Base-by-base conservation (phyloP, 306 rosid species). In the Pyrus pyrifolia region DNA sequence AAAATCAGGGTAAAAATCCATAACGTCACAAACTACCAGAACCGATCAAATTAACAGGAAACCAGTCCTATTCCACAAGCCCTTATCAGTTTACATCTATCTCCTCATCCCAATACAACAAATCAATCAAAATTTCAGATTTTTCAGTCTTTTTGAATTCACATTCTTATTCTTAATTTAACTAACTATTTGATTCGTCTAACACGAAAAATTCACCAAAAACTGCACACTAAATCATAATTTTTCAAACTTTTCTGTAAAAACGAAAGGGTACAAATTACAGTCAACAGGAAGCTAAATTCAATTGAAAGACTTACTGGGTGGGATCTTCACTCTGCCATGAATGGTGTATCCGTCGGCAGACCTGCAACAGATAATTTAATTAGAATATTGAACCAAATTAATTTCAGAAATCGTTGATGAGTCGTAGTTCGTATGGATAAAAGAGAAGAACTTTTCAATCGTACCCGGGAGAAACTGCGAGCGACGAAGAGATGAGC, bases 281-380 rank as follows among this genome's bases (percentile, higher is more conserved):
- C 57, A 72, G 3, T 70, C 11, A 30, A 46, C 53, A 22, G 22
- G 5, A 67, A 35, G 58, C 35, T 6, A 53, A 68, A 25, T 67
- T 53, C 29, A 76, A 63, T 40, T 38, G 62, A 78, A 66, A 74
- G 67, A 76, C 96, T 29, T 88, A 96, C 99, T 67, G 2, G 87
- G 55, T 51, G 55, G 91, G 77, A 96, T 91, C 91, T 79, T 96
- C 71, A 91, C 98, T 67, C 96, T 97, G 78, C 99, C 98, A 70
- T 82, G 86, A 68, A 96, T 91, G 19, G 93, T 79, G 89, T 79
- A 87, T 10, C 99, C 98, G 59, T 96, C 99, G 46, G 85, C 40
- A 51, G 88, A 88, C 80, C 97, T 93, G 84, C 30, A 58, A 31
- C 80, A 65, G 35, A 33, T 23, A 44, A 75, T 40, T 27, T 45